A percentile compares a stretch with the other conserved stretches of the same genome.
Evolutionary conservation across 768 basidiomycete genomes (phyloP).

Genomic region (Tephrocybe sp.): DNA sequence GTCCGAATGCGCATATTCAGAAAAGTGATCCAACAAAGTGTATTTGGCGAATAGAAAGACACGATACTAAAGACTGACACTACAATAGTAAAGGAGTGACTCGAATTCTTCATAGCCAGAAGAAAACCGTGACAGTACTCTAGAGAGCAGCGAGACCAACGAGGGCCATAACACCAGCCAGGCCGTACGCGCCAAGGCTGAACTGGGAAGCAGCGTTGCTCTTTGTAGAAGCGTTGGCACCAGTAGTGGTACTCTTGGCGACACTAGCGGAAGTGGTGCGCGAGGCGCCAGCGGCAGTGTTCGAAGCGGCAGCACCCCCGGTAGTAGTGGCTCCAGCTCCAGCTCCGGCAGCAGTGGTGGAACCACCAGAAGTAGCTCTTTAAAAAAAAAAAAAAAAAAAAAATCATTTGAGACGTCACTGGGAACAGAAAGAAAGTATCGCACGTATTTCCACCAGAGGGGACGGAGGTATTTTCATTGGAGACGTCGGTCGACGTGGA

Average conservation of each 20-base stretch:
- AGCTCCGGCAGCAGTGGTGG: neutral
- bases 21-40: neutral
- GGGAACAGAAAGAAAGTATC: neutral
- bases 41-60: neutral
- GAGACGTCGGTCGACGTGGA: constrained; percentile 1
- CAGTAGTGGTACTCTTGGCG: constrained; percentile 10
- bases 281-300: constrained; percentile 21
- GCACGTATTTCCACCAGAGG: constrained; percentile 18
- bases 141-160: constrained; percentile 50
- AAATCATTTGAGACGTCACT: neutral
- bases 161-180: constrained; percentile 51
- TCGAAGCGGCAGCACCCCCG: constrained; percentile 7
- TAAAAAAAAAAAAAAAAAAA: neutral
- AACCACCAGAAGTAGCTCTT: neutral
- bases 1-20: too few species aligned
- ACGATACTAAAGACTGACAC: neutral
- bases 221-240: constrained; percentile 11
- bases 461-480: constrained; percentile 8
- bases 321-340: constrained; percentile 4
- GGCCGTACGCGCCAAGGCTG: constrained; percentile 33
- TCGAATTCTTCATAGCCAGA: neutral
- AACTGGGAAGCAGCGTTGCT: constrained; percentile 30
- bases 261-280: constrained; percentile 14
- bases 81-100: neutral
- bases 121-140: neutral